Percentiles rank a stretch among this genome's conserved stretches.
phyloP scores from a whole-genome alignment of 108 stramenopile species.

The Hondaea fermentalgiana region DNA sequence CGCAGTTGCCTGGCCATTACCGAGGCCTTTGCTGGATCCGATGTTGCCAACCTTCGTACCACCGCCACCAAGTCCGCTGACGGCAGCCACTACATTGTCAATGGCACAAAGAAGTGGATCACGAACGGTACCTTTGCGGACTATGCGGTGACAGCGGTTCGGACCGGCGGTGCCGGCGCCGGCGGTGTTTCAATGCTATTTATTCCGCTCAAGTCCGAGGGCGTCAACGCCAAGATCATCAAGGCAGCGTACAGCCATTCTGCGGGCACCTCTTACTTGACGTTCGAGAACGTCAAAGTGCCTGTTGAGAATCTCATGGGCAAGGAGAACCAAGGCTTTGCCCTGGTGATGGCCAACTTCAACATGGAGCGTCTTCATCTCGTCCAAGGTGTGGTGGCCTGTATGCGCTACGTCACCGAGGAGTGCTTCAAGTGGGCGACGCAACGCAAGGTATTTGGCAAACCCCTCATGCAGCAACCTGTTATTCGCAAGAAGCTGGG shows the following conservation, averaged over 20 bases:
- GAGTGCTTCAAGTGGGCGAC: slow-evolving; percentile 16
- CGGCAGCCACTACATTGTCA: slow-evolving; percentile 14
- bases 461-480: neutral
- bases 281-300: slow-evolving; percentile 11
- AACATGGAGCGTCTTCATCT: neutral
- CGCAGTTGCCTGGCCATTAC: slow-evolving; percentile 3
- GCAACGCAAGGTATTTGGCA: slow-evolving; percentile 13
- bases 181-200: slow-evolving; percentile 2
- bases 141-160: neutral
- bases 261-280: neutral
- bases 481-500: slow-evolving; percentile 13
- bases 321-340: neutral
- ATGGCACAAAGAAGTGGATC: slow-evolving; percentile 14
- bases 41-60: neutral
- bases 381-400: neutral
- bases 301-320: slow-evolving; percentile 12
- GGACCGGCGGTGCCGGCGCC: neutral
- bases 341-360: slow-evolving; percentile 8
- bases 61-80: slow-evolving; percentile 4
- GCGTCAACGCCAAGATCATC: neutral
- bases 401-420: neutral
- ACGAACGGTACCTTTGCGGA: slow-evolving; percentile 1
- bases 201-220: neutral
- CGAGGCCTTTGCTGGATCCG: slow-evolving; percentile 2
- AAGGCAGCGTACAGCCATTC: neutral